Evolutionary conservation across 495 filamentous ascomycete genomes (phyloP), one percentile per base, ranked within the genome.

Genomic region (Neurospora sp.): DNA sequence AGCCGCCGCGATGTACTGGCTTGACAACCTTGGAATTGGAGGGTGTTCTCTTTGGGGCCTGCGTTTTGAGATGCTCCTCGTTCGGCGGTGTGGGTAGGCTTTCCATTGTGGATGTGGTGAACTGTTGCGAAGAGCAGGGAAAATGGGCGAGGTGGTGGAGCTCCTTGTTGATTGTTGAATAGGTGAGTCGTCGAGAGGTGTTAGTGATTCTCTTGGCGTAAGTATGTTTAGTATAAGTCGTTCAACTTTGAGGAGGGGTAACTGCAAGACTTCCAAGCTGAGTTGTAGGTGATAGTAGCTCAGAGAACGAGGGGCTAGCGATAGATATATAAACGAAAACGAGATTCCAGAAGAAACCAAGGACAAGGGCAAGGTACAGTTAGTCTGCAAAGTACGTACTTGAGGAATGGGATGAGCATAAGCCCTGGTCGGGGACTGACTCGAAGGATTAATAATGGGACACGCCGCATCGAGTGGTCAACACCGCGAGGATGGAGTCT

Each of bases 81-180:
- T 79, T 81, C 35, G 83, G 83, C 74, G 83, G 83, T 71, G 83
- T 83, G 40, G 83, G 83, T 76, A 84, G 78, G 70, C 82, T 76
- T 76, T 83, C 82, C 83, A 85, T 85, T 76, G 80, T 81, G 72
- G 71, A 68, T 39, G 61, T 37, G 18, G 31, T 74, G 39, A 35
- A 72, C n/a, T 27, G 46, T 35, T 44, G 39, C 42, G 39, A 39
- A 39, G 46, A 22, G 48, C 9, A 42, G 35, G 40, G 39, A 20
- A 18, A 22, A n/a, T 18, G 59, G 5, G 27, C 22, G 70, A 35
- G 46, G 39, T 39, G 7, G 39, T 44, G 27, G 39, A 37, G 20
- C 14, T 68, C 48, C 46, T 72, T 37, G 39, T 16, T 68, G 37
- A 11, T 22, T 35, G 71, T 40, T 27, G 48, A 41, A n/a, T 27